Base-by-base conservation (phyloP, 352 stramenopile species). In the Chrysophaeum taylorii region DNA sequence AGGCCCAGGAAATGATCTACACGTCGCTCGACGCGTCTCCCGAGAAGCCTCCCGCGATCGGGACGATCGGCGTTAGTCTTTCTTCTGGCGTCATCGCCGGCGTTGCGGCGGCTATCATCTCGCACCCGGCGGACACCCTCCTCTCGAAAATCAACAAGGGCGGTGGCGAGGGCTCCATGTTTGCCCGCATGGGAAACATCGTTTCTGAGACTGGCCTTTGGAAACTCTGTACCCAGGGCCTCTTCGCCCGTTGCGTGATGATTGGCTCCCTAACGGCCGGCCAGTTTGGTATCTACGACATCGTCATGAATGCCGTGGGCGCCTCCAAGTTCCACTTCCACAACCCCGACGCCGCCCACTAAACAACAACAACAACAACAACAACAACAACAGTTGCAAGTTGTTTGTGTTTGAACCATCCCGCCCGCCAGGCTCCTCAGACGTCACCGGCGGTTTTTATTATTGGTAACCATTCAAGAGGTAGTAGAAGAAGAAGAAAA, bases 61-160 rank as follows among this genome's bases (percentile, higher is more conserved):
- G 88, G 52, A 95, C 98, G 83, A 80, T 99, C 48, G 91, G 89
- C 63, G 81, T 99, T 57, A 97, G 94, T 21, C 94, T 99, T 70
- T 78, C 82, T n/a, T 98, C 92, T 50, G 95, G 95, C 88, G 97
- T 98, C 79, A 87, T 98, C 82, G 94, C 95, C 74, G 95, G 95
- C 93, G 92, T 99, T 78, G 95, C 96, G 73, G 96, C 93, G 70
- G 95, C 95, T 71, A 95, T 99, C 73, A 96, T 98, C 73, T 98
- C 94, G 76, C 95, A 99, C 87, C 94, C 95, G 66, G 94, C 94
- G 61, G 95, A 99, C 84, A 98, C 92, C 52, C 87, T 98, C 64
- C 89, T 99, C 73, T 98, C 93, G 61, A 96, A 98, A 82, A 80
- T 90, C 48, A 89, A 89, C 80, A 89, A 89, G 77, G 72, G 64